phyloP scores from a whole-genome alignment of 257 asterid genomes.

The Gentiana dahurica region DNA sequence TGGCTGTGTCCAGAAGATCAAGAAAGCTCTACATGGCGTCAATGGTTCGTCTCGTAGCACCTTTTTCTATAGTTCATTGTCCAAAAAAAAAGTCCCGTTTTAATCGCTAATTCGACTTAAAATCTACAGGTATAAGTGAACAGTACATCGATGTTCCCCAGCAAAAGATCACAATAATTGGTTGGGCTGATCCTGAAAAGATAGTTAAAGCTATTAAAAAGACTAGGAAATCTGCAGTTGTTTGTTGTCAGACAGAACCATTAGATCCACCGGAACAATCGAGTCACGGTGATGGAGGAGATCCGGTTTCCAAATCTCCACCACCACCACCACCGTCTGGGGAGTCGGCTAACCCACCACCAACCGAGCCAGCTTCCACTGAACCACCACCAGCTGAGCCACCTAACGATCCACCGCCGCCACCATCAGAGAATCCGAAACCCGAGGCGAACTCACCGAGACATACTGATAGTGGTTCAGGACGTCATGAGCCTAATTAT shows the following conservation, averaged over 20 bases:
- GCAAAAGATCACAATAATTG: constrained; percentile 63
- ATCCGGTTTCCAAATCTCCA: constrained; percentile 24
- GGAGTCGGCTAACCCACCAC: constrained; percentile 25
- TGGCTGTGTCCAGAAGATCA: constrained; percentile 80
- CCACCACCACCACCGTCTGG: constrained; percentile 26
- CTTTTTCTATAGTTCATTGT: not conserved
- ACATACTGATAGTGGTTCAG: constrained; percentile 21
- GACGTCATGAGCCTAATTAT: constrained; percentile 21
- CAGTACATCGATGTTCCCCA: constrained; percentile 61
- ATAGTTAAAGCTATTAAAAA: constrained; percentile 72
- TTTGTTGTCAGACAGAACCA: constrained; percentile 56
- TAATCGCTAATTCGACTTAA: not conserved
- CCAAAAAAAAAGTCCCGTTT: not conserved
- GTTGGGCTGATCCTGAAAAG: constrained; percentile 70
- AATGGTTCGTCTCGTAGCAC: constrained; percentile 28
- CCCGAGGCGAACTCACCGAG: constrained; percentile 25
- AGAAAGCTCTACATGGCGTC: constrained; percentile 63
- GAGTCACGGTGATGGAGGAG: constrained; percentile 20
- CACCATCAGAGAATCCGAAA: constrained; percentile 25
- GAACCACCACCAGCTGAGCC: constrained; percentile 24
- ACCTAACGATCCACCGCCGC: constrained; percentile 24
- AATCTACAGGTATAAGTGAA: constrained; percentile 49
- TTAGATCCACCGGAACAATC: constrained; percentile 39
- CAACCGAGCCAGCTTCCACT: constrained; percentile 29
- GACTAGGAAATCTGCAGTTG: constrained; percentile 59